Base-by-base conservation (phyloP, 1,139 yeast genomes). In the Kodamaea fungicola region DNA sequence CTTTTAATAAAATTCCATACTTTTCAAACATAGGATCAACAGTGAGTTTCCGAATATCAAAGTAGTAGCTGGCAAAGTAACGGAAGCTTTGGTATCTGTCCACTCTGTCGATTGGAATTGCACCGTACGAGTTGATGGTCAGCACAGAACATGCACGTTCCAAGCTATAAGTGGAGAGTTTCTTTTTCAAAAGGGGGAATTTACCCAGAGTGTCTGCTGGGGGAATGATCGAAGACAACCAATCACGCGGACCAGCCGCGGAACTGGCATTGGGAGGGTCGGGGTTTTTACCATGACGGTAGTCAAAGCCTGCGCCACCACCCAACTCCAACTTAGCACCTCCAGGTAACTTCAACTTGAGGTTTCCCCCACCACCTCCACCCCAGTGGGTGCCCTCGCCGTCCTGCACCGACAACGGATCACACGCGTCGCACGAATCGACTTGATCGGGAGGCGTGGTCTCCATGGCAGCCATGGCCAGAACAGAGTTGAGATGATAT, bases 401-500 rank as follows among this genome's bases (percentile, higher is more conserved):
- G 7, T 30, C 26, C 13, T 44, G 28, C n/a, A 29, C 27, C 7
- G 39, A 29, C 22, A 46, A 41, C 5, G 49, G 50, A 35, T 46
- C 49, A 9, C 28, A 41, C 32, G 39, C 43, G 12, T 38, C 39
- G 25, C 42, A 34, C 38, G 41, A 42, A 31, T 45, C 46, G 12
- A 37, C 21, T 24, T 37, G 49, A 42, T 42, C 46, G 39, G 31
- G 31, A 27, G 39, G 30, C 27, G 31, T 10, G 27, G 40, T 37
- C 36, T 47, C 49, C 25, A 45, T 41, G 6, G 55, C 51, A 10
- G 62, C 66, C 34, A 55, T 48, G n/a, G 67, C 67, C 4, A 62
- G 55, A 12, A 62, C 64, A 12, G 57, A 49, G 32, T 62, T 55
- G 32, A 66, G 50, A 47, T 67, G 67, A 41, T 55, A 61, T 0